Evolutionary conservation across 1,139 yeast genomes (phyloP).

Genomic region (Pichia sp.): DNA sequence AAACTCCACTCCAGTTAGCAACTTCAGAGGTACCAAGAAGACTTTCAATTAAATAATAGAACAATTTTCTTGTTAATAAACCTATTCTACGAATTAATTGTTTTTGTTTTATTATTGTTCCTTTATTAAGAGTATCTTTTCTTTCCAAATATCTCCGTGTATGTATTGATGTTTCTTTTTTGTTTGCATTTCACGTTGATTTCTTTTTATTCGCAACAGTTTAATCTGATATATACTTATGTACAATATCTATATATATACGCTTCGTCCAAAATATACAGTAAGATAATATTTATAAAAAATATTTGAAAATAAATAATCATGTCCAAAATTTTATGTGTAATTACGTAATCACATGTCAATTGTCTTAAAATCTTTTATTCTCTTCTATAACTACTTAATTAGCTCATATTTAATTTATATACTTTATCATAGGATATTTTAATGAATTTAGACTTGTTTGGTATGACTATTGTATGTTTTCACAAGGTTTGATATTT

Average conservation of each 20-base stretch:
- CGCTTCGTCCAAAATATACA: not conserved
- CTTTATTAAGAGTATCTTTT: constrained; percentile 10
- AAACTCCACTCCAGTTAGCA: constrained; percentile 48
- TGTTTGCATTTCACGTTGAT: constrained; percentile 10
- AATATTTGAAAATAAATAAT: not conserved
- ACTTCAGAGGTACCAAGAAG: constrained; percentile 71
- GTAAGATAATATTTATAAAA: not conserved
- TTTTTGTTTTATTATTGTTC: constrained; percentile 1
- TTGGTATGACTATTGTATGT: no score
- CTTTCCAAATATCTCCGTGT: constrained; percentile 14
- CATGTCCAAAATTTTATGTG: no score
- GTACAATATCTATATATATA: constrained; percentile 2
- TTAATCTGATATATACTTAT: constrained; percentile 4
- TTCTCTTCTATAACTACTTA: no score
- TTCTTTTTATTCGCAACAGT: constrained; percentile 10
- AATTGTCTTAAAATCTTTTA: no score
- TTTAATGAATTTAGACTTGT: no score
- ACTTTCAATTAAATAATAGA: constrained; percentile 53
- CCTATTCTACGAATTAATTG: not conserved
- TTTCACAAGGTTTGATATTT: no score
- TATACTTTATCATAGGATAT: no score
- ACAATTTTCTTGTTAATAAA: not conserved
- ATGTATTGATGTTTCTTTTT: constrained; percentile 11
- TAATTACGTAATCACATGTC: no score
- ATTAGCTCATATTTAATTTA: no score